Evolutionary conservation across 257 asterid genomes (phyloP).

Genomic region (Henckelia pumila): DNA sequence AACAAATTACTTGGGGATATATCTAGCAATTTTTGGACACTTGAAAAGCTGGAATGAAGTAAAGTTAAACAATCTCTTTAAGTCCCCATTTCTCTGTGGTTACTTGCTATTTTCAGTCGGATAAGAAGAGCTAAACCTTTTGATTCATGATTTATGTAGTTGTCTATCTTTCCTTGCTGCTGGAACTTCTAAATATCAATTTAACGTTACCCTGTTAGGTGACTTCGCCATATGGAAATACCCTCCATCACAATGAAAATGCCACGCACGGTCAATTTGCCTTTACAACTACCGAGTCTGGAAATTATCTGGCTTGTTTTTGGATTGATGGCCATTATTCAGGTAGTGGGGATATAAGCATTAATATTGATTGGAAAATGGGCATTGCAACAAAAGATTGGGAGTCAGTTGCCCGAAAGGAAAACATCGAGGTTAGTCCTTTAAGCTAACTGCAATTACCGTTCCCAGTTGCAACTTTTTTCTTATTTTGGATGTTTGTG

Average conservation of each 20-base stretch:
- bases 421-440: conserved; percentile 69
- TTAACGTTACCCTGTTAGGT: conserved; percentile 37
- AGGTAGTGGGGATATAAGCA: conserved; percentile 52
- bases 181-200: not conserved
- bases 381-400: conserved; percentile 94
- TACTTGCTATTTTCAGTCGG: not conserved
- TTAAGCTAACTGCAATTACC: not conserved
- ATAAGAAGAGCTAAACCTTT: not conserved
- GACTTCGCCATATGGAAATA: conserved; percentile 79
- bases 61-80: too few relatives aligned
- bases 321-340: conserved; percentile 55
- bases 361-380: conserved; percentile 82
- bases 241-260: conserved; percentile 62
- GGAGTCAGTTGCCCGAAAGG: conserved; percentile 90
- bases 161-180: not conserved
- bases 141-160: not conserved
- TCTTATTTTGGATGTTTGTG: not conserved
- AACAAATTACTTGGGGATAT: not conserved
- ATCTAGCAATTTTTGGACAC: not conserved
- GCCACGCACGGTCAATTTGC: conserved; percentile 84
- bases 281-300: conserved; percentile 73
- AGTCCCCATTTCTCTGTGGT: not conserved
- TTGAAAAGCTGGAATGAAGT: not conserved
- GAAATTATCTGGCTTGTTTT: conserved; percentile 82
- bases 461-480: conserved; percentile 11